Evolutionary conservation across 768 basidiomycete genomes (phyloP).

Genomic region (Collybia nuda): DNA sequence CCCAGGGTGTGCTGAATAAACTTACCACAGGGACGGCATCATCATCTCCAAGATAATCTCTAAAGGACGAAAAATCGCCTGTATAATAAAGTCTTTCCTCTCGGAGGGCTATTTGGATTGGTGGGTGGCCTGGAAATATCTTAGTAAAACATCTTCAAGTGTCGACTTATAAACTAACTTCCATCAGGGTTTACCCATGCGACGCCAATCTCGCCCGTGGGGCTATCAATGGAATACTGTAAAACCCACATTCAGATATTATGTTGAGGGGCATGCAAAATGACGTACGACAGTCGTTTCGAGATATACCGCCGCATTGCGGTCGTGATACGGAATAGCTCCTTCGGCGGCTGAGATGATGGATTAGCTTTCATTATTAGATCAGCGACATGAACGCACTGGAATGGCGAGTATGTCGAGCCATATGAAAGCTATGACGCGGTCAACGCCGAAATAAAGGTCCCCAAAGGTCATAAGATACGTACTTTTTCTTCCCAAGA

Average conservation of each 20-base stretch:
- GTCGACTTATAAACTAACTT: conserved; percentile 7
- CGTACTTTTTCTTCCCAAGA: conserved; percentile 7
- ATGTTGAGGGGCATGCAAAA: not conserved
- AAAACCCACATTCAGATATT: too few relatives aligned
- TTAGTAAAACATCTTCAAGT: not conserved
- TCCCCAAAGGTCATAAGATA: not conserved
- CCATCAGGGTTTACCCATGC: conserved; percentile 21
- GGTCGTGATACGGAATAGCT: conserved; percentile 11
- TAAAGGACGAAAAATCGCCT: conserved; percentile 16
- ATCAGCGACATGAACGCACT: conserved; percentile 4
- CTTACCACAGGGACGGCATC: conserved; percentile 12
- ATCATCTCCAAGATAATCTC: conserved; percentile 5
- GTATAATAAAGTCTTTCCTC: conserved; percentile 19
- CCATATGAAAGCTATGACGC: conserved; percentile 16
- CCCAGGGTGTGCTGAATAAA: not conserved
- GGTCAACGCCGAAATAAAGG: not conserved
- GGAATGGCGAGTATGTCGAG: conserved; percentile 12
- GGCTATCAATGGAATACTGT: conserved; percentile 16
- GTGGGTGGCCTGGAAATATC: conserved; percentile 7
- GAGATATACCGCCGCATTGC: conserved; percentile 6
- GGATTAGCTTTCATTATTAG: not conserved
- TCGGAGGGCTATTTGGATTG: conserved; percentile 13
- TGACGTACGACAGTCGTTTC: conserved; percentile 16
- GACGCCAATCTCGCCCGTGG: conserved; percentile 16
- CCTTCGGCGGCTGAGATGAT: conserved; percentile 9